Evolutionary conservation across 805 yeast species (phyloP), one percentile per base, ranked within the genome.

Genomic region (Pichia nakasei): DNA sequence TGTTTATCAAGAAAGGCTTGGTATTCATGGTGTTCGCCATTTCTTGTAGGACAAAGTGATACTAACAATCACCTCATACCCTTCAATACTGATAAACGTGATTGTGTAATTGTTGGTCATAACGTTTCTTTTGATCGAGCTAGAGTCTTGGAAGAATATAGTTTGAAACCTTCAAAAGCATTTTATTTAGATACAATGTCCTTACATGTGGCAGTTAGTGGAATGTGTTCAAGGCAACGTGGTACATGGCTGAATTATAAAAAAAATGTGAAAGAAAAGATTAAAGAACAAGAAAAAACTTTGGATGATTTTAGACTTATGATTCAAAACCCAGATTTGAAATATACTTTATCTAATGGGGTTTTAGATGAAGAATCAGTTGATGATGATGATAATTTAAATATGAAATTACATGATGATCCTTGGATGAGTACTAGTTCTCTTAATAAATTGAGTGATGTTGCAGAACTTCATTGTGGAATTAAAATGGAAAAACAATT

Each of bases 21-120:
- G 95, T 93, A 89, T 57, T 79, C 81, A 0, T 93, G 99, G 99
- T 80, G 87, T 9, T 87, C 96, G 0, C 98, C 99, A 0, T 80
- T 73, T 58, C 60, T 93, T 19, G 70, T 83, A 1, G 75, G 73
- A 3, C 78, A 76, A 39, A 64, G 78, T 3, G 64, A 67, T 6
- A 52, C 60, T 3, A 73, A 80, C 26, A 54, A 56, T 15, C 95
- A 87, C 52, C 63, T 94, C 43, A 77, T 94, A 0, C 96, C 97
- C 0, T 24, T 39, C 11, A 68, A 79, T 0, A 59, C 61, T 12
- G 57, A 58, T 3, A 18, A 35, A 7, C 53, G 53, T 2, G 69
- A 73, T 7, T 80, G 78, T 50, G 65, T 93, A 7, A 69, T 93
- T 2, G 72, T 94, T 3, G 99, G 99, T 0, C 96, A 87, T 60